Conservation (phyloP, 1,284 basidiomycete species). For the Volvariella volvacea region DNA sequence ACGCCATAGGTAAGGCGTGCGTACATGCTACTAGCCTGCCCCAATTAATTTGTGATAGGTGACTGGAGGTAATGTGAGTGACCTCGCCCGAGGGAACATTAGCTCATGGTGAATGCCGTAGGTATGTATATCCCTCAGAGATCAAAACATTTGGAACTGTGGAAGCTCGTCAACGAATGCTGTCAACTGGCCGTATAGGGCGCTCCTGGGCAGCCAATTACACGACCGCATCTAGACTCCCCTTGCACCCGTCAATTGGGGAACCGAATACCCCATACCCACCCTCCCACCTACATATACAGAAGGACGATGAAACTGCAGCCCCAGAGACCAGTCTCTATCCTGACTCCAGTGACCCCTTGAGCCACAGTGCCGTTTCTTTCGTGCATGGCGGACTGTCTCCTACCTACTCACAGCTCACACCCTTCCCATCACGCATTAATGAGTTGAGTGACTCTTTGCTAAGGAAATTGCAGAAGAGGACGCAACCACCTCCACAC, state of each 20-base stretch:
- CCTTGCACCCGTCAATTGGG: slow-evolving; percentile 66
- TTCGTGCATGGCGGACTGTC: slow-evolving; percentile 88
- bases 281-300: slow-evolving; percentile 28
- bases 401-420: slow-evolving; percentile 63
- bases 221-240: slow-evolving; percentile 74
- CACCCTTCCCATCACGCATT: slow-evolving; percentile 76
- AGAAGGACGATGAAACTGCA: slow-evolving; percentile 20
- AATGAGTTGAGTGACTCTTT: slow-evolving; percentile 68
- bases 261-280: slow-evolving; percentile 69
- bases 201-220: slow-evolving; percentile 85
- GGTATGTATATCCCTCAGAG: slow-evolving; percentile 79
- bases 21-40: slow-evolving; percentile 3
- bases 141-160: slow-evolving; percentile 76
- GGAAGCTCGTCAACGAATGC: slow-evolving; percentile 61
- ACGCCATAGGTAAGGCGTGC: slow-evolving; percentile 58
- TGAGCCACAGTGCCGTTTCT: slow-evolving; percentile 72
- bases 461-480: slow-evolving; percentile 55
- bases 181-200: slow-evolving; percentile 74
- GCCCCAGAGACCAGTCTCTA: slow-evolving; percentile 10
- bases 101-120: slow-evolving; percentile 18
- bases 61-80: slow-evolving; percentile 68
- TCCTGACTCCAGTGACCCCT: slow-evolving; percentile 28
- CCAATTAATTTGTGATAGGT: slow-evolving; percentile 31
- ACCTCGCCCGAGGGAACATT: slow-evolving; percentile 1
- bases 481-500: slow-evolving; percentile 64